Conservation (phyloP, 192 early-diverging fungal species). For the Spinellus fusiger region DNA sequence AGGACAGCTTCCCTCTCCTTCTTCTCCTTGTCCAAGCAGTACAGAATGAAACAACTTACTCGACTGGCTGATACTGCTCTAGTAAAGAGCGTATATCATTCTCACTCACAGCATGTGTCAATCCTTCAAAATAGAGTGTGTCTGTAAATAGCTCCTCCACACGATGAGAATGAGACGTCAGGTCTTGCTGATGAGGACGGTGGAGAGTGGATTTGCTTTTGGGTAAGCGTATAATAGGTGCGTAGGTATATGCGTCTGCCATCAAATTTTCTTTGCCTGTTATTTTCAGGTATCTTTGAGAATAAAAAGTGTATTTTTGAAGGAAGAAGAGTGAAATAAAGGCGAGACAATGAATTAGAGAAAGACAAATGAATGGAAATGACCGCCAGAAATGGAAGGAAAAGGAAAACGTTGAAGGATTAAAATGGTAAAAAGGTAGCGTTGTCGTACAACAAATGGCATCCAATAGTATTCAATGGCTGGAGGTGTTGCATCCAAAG, state of each 20-base stretch:
- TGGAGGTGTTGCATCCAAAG: too few relatives aligned
- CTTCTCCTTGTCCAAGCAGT: background rate
- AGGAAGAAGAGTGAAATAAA: too few relatives aligned
- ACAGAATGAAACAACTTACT: constrained; percentile 11
- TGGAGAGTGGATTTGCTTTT: background rate
- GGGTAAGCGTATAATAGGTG: background rate
- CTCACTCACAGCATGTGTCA: constrained; percentile 10
- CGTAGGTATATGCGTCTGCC: background rate
- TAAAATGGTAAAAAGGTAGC: background rate
- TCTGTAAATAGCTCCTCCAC: constrained; percentile 1
- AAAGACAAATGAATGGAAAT: background rate
- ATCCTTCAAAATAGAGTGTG: constrained; percentile 12
- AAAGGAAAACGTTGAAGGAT: background rate
- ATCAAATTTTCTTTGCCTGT: background rate
- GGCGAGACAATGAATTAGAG: too few relatives aligned
- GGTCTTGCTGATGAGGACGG: background rate
- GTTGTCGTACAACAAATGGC: background rate
- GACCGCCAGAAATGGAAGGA: background rate
- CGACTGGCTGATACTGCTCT: constrained; percentile 8
- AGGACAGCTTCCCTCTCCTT: background rate
- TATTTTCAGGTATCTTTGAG: background rate
- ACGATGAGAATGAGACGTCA: background rate
- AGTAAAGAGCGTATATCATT: constrained; percentile 16
- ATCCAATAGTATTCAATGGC: background rate
- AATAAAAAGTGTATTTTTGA: too few relatives aligned